Evolutionary conservation across 164 flowering plant genomes (phyloP).

Genomic region (Vitis cinerea): DNA sequence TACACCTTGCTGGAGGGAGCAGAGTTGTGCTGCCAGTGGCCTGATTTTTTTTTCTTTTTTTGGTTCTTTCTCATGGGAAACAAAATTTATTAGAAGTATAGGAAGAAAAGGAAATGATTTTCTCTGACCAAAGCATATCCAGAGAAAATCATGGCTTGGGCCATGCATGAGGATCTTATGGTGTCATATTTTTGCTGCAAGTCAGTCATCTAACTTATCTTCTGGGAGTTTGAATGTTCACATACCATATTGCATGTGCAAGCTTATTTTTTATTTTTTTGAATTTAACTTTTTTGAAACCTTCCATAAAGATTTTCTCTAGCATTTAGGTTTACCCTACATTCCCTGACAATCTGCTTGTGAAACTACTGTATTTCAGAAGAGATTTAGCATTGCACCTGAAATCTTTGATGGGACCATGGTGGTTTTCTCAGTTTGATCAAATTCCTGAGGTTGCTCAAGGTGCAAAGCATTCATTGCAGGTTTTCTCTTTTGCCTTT

Average conservation of each 20-base stretch:
- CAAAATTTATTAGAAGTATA: too few relatives aligned
- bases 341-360: neutral
- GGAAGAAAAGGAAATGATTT: too few relatives aligned
- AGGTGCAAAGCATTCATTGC: slow-evolving; percentile 81
- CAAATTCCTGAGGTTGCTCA: slow-evolving; percentile 82
- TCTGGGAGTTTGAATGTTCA: neutral
- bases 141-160: neutral
- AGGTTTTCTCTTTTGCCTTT: slow-evolving; percentile 44
- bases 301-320: neutral
- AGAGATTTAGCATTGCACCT: slow-evolving; percentile 93
- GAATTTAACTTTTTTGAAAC: neutral
- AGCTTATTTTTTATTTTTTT: neutral
- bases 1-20: too few relatives aligned
- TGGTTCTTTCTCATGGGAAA: too few relatives aligned
- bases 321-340: neutral
- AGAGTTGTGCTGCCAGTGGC: too few relatives aligned
- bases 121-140: too few relatives aligned
- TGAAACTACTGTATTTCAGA: slow-evolving; percentile 34
- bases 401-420: slow-evolving; percentile 94
- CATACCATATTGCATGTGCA: neutral
- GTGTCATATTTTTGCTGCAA: neutral
- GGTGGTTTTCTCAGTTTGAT: slow-evolving; percentile 99
- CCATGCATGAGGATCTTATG: neutral
- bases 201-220: neutral
- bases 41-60: too few relatives aligned